Base-by-base conservation (phyloP, 1,284 basidiomycete genomes). In the Lentinula novae-zelandiae region DNA sequence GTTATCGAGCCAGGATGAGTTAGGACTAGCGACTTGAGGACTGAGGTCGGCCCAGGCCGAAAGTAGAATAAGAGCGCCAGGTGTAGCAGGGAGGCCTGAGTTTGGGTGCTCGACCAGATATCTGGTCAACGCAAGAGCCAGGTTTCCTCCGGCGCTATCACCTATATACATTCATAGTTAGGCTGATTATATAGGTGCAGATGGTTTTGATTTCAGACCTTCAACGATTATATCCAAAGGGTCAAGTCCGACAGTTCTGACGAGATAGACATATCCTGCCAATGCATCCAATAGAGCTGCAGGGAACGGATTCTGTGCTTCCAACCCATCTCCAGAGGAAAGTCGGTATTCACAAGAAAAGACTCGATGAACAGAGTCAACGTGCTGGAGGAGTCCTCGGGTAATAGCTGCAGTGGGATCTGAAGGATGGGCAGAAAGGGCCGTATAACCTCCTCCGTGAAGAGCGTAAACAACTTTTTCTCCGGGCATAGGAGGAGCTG, bases 91-190 rank as follows among this genome's bases (percentile, higher is more conserved):
- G 9, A 82, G 66, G 57, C 69, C 66, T 0, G 71, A 59, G 22
- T 66, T 67, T 34, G 69, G 68, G 65, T 81, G 67, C 62, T 82
- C 78, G 48, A 78, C 71, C 13, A 84, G 76, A 65, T 85, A 85
- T 13, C 81, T 78, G 4, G 73, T 75, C 13, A 85, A 73, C 0
- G 87, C 86, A 31, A 86, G 75, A 0, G 83, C 85, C 20, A 92
- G 77, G 68, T 90, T 89, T 1, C 82, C 90, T 2, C 90, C 91
- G 0, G 90, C 89, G 12, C 85, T 87, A 68, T 92, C 89, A 0
- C 62, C 62, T 59, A 46, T 5, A 12, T 27, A 27, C 27, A 27
- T 27, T 27, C 27, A 27, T 46, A 22, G 20, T 7, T 46, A 6
- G 44, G 7, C 36, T 38, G 36, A 38, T 34, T 46, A 31, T 5